Percentiles rank a stretch among this genome's conserved stretches.
Evolutionary conservation across 2,329 filamentous ascomycete species (phyloP).

Genomic region (Blastomyces gilchristii): DNA sequence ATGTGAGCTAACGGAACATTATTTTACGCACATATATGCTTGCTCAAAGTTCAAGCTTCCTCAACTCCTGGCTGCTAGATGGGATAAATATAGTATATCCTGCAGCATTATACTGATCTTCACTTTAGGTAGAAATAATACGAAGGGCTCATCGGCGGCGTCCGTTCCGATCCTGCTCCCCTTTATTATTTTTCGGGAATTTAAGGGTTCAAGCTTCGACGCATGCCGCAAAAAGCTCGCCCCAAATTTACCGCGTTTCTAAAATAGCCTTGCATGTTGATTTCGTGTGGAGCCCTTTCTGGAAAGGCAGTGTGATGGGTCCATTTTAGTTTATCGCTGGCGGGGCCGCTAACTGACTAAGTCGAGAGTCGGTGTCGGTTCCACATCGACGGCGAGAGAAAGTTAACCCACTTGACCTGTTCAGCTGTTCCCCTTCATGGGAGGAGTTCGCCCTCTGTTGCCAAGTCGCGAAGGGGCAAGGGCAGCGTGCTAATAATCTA

Average conservation of each 20-base stretch:
- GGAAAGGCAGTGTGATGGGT: background rate
- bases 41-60: background rate
- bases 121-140: background rate
- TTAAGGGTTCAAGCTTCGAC: background rate
- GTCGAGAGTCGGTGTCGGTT: background rate
- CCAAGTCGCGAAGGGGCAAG: background rate
- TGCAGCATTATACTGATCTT: background rate
- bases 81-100: background rate
- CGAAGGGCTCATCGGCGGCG: background rate
- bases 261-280: background rate
- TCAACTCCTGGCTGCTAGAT: background rate
- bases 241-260: background rate
- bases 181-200: constrained; percentile 1
- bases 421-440: background rate
- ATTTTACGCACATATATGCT: background rate
- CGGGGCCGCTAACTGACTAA: background rate
- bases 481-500: background rate
- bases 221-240: background rate
- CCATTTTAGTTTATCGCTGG: background rate
- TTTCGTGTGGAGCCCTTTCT: background rate
- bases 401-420: background rate
- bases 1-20: background rate
- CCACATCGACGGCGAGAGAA: background rate
- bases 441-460: background rate
- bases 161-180: background rate